Evolutionary conservation across 768 basidiomycete genomes (phyloP), one percentile per base, ranked within the genome.

Genomic region (Kwoniella mangroviensis): DNA sequence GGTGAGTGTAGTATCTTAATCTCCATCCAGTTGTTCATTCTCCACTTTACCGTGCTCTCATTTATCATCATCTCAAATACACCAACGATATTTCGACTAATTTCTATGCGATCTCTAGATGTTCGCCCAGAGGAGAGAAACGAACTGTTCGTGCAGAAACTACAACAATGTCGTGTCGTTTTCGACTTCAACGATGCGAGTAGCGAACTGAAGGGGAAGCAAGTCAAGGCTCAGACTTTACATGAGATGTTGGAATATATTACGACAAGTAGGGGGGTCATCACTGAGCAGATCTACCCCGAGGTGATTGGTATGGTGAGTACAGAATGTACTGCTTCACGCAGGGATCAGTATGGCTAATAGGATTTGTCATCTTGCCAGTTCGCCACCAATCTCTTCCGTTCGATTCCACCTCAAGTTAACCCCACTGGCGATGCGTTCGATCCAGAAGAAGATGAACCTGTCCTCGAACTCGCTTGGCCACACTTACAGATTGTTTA

Each of bases 181-280:
- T 99, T 99, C 84, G 97, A 99, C 85, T 99, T 99, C 84, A 98
- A 98, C 81, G 97, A 99, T 82, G 92, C 94, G 56, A 95, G 92
- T 78, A 87, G 92, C 34, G 97, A 99, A 78, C 88, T 99, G 79
- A 92, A 91, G 83, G 95, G 94, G 75, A 99, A 99, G 85, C 96
- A 98, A 84, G 92, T 98, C 85, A 99, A 99, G 86, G 93, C 95
- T 2, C 94, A 97, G 83, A 93, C 97, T 15, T 85, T 99, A 71
- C 93, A 97, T 75, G 97, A 99, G 85, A 93, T 99, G 92, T 87
- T 99, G 81, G 97, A 99, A 81, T 98, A 98, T 82, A 97, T 99
- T 84, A 98, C 95, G 68, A 93, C 92, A 34, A 94, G 96, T 83
- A 89, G 94, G 68, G 92, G 92, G 71, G 94, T 98, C 77, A 95